Evolutionary conservation across 305 asterid genomes (phyloP).

Genomic region (Fraxinus floribunda): DNA sequence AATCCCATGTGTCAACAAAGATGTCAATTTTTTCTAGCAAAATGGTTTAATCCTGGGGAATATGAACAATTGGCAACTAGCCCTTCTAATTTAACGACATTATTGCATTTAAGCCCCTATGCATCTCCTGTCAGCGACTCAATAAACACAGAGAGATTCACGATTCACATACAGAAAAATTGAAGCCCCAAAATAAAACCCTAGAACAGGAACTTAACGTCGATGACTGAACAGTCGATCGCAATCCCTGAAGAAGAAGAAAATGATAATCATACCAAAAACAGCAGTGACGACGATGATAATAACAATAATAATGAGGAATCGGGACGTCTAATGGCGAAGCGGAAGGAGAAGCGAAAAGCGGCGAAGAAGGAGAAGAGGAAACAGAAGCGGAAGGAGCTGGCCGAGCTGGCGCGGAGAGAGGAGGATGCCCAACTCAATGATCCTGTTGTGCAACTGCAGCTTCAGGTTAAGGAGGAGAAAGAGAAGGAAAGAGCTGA

Average conservation of each 20-base stretch:
- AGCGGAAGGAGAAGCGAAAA: constrained; percentile 71
- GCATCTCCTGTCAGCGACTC: neutral
- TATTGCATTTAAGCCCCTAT: neutral
- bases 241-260: constrained; percentile 14
- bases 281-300: neutral
- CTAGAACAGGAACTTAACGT: neutral
- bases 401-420: constrained; percentile 65
- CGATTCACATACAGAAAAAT: neutral
- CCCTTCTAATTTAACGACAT: neutral
- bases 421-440: constrained; percentile 69
- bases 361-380: constrained; percentile 81
- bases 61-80: neutral
- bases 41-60: neutral
- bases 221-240: constrained; percentile 24
- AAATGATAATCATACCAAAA: constrained; percentile 2
- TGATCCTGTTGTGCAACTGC: constrained; percentile 71
- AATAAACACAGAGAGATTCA: neutral
- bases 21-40: too few species aligned
- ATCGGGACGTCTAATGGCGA: constrained; percentile 25
- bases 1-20: too few species aligned
- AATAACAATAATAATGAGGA: neutral
- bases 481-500: constrained; percentile 65
- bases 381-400: constrained; percentile 77
- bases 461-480: constrained; percentile 73
- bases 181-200: neutral